phyloP scores from a whole-genome alignment of 1,139 yeast species.

The Magnusiomyces paraingens region DNA sequence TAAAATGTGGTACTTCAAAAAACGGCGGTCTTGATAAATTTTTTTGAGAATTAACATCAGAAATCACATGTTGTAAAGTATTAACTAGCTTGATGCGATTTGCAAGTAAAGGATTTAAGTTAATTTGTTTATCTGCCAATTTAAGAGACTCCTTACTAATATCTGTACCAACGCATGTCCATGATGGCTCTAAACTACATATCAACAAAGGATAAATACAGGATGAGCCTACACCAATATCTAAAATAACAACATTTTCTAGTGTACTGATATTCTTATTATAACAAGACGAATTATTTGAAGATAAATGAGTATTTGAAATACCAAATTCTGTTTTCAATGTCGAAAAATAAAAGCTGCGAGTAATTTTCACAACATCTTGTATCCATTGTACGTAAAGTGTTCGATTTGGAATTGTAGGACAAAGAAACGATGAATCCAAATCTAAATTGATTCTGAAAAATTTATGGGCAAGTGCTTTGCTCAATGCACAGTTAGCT shows the following conservation, averaged over 20 bases:
- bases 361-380: background rate
- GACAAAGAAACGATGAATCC: background rate
- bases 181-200: background rate
- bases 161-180: slow-evolving; percentile 3
- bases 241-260: background rate
- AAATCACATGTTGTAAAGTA: background rate
- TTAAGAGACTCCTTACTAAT: background rate
- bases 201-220: slow-evolving; percentile 4
- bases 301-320: background rate
- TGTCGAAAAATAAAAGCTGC: too few relatives aligned
- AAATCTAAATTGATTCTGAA: background rate
- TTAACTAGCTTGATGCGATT: background rate
- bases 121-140: background rate
- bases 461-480: background rate
- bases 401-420: background rate
- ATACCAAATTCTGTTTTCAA: background rate
- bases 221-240: slow-evolving; percentile 5
- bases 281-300: background rate
- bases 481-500: background rate
- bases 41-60: too few relatives aligned
- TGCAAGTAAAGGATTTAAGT: background rate
- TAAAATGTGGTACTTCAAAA: background rate
- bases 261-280: background rate
- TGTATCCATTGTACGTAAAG: slow-evolving; percentile 1
- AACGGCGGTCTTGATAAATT: too few relatives aligned